A percentile compares a stretch with the other conserved stretches of the same genome.
These are phyloP conservation scores for Mycena galericulata DNA, from an alignment of 768 basidiomycete species.

Conservation along the genomic window DNA sequence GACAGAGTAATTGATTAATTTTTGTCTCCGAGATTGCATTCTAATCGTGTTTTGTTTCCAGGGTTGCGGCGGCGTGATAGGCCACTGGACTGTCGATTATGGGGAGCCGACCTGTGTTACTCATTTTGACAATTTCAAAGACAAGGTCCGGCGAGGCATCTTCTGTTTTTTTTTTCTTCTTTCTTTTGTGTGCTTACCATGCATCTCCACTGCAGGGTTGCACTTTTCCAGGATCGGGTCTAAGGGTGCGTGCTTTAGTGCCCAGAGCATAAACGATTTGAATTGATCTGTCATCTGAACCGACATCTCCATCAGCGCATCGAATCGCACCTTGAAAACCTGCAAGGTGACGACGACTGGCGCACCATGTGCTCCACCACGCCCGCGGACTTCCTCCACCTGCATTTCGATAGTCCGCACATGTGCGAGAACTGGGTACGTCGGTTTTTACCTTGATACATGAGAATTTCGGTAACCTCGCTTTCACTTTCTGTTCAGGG, in stretches of 20 bases:
- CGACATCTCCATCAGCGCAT: conserved; percentile 37
- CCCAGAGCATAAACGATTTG: not conserved
- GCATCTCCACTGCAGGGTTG: conserved; percentile 30
- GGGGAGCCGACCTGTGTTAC: conserved; percentile 42
- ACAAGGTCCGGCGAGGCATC: conserved; percentile 38
- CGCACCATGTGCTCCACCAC: conserved; percentile 47
- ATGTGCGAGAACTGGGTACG: conserved; percentile 39
- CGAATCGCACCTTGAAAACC: conserved; percentile 42
- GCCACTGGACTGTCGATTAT: conserved; percentile 42
- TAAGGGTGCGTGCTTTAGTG: conserved; percentile 12
- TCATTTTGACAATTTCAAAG: conserved; percentile 40
- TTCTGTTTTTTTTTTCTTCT: too few species aligned
- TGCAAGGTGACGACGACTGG: conserved; percentile 43
- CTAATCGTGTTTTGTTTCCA: not conserved
- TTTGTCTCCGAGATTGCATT: too few species aligned
- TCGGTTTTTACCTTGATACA: conserved; percentile 16
- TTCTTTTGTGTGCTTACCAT: too few species aligned
- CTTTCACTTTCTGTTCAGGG: not conserved
- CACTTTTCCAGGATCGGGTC: conserved; percentile 18
- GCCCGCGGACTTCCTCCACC: conserved; percentile 39
- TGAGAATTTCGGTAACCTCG: too few species aligned
- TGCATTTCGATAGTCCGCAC: conserved; percentile 40
- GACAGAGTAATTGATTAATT: conserved; percentile 12
- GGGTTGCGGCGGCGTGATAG: conserved; percentile 31
- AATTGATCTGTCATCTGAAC: not conserved